Base-by-base conservation (phyloP, 176 grass and related monocot genomes). In the Oryza nivara region DNA sequence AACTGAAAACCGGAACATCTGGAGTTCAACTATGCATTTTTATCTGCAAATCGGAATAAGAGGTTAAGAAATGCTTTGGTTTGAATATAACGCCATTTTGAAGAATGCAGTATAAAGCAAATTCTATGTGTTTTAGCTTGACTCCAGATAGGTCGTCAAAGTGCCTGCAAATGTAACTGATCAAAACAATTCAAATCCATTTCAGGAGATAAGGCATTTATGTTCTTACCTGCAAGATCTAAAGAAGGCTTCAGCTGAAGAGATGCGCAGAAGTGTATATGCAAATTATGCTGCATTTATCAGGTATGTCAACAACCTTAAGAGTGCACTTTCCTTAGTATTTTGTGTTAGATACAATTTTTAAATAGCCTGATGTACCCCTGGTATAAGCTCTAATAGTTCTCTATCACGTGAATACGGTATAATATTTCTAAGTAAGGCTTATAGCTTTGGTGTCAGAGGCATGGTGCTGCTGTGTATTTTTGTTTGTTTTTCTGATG, bases 211-310 rank as follows among this genome's bases (percentile, higher is more conserved):
- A 90, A 90, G 91, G 70, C 87, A 94, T 48, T 45, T 95, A 74
- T 92, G 91, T 78, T 95, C 91, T 67, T 96, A 96, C 86, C 85
- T 98, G 75, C 96, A 96, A 95, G 96, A 98, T 75, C 75, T 98
- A 74, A 98, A 98, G 85, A 98, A 98, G 78, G 96, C 96, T 89
- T 98, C 96, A 11, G 93, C 96, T 67, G 96, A 98, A 90, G 96
- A 98, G 85, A 98, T 98, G 96, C 91, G 96, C 2, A 95, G 74
- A 88, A 96, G 93, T 74, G 96, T 98, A 68, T 98, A 98, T 73
- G 96, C 96, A 71, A 98, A 98, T 78, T 98, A 98, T 90, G 88
- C 96, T 74, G 78, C 93, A 76, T 98, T 98, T 79, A 98, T 98
- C 70, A 95, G 96, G 93, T 95, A 11, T 77, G 70, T 1, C 3